These are phyloP conservation scores for Physcomitrellopsis africana DNA, from an alignment of 225 moss, liverwort and hornwort genomes.

Conservation along the genomic window DNA sequence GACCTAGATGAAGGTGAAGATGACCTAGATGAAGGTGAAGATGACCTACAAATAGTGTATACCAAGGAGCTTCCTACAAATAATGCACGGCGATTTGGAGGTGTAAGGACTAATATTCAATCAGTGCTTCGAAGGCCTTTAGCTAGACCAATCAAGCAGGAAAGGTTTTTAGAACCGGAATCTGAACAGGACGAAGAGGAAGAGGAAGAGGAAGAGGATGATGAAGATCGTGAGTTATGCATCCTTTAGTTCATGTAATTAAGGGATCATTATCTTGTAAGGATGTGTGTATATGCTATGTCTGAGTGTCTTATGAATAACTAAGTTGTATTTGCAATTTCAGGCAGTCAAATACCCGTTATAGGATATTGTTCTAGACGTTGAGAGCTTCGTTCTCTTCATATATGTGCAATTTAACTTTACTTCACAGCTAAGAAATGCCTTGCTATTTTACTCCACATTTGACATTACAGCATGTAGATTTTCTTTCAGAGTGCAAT, in stretches of 20 bases:
- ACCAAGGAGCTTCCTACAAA: slow-evolving; percentile 57
- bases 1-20: slow-evolving; percentile 75
- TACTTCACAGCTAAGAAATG: too few species aligned
- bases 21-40: slow-evolving; percentile 70
- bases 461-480: slow-evolving; percentile 7
- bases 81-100: slow-evolving; percentile 52
- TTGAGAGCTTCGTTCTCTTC: slow-evolving; percentile 5
- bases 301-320: neutral
- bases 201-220: slow-evolving; percentile 51
- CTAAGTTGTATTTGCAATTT: slow-evolving; percentile 9
- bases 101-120: slow-evolving; percentile 65
- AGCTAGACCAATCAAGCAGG: slow-evolving; percentile 48
- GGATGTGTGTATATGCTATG: too few species aligned
- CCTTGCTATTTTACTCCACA: neutral
- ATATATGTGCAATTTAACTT: neutral
- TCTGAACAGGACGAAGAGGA: slow-evolving; percentile 53
- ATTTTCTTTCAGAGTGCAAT: slow-evolving; percentile 9
- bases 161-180: slow-evolving; percentile 53
- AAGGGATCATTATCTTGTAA: slow-evolving; percentile 5
- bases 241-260: slow-evolving; percentile 27
- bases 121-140: slow-evolving; percentile 56
- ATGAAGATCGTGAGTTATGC: slow-evolving; percentile 66
- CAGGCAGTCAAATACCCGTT: neutral
- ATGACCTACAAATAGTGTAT: slow-evolving; percentile 62
- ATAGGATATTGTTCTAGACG: slow-evolving; percentile 4